phyloP scores from a whole-genome alignment of 1,284 basidiomycete genomes.

The Pterulicium gracile region DNA sequence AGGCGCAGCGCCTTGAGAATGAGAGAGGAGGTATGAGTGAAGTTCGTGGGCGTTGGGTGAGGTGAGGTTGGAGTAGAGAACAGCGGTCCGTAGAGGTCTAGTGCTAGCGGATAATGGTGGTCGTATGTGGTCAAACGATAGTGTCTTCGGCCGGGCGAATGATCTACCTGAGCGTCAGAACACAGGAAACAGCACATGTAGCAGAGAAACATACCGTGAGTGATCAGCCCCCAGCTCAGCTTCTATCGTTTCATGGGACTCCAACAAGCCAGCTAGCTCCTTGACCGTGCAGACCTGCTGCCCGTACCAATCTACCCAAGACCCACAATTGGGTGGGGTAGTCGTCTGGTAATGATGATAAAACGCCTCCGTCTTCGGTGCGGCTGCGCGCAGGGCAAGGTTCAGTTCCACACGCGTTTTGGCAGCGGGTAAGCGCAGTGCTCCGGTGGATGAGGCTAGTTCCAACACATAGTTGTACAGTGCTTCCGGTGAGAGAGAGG shows the following conservation, averaged over 20 bases:
- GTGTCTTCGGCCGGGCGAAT: conserved; percentile 30
- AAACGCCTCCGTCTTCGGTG: conserved; percentile 65
- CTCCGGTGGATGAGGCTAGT: conserved; percentile 32
- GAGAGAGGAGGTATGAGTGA: conserved; percentile 48
- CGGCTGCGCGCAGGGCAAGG: conserved; percentile 57
- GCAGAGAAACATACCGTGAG: conserved; percentile 12
- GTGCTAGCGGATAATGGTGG: conserved; percentile 30
- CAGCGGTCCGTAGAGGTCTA: conserved; percentile 46
- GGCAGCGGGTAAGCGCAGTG: conserved; percentile 36
- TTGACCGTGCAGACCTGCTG: conserved; percentile 64
- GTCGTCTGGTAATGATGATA: conserved; percentile 48
- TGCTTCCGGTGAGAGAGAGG: conserved; percentile 33
- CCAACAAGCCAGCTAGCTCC: conserved; percentile 36
- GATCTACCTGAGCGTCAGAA: conserved; percentile 10
- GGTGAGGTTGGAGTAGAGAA: conserved; percentile 60
- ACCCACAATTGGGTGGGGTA: conserved; percentile 41
- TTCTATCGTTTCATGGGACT: conserved; percentile 38
- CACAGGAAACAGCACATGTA: not conserved
- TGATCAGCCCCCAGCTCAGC: conserved; percentile 18
- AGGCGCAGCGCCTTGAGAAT: conserved; percentile 32
- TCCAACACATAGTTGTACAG: conserved; percentile 45
- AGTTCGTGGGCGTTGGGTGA: conserved; percentile 56
- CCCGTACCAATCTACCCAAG: conserved; percentile 88
- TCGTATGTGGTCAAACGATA: conserved; percentile 65
- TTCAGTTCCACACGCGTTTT: conserved; percentile 47